Base-by-base conservation (phyloP, 257 asterid species). In the Solanum sitiens region DNA sequence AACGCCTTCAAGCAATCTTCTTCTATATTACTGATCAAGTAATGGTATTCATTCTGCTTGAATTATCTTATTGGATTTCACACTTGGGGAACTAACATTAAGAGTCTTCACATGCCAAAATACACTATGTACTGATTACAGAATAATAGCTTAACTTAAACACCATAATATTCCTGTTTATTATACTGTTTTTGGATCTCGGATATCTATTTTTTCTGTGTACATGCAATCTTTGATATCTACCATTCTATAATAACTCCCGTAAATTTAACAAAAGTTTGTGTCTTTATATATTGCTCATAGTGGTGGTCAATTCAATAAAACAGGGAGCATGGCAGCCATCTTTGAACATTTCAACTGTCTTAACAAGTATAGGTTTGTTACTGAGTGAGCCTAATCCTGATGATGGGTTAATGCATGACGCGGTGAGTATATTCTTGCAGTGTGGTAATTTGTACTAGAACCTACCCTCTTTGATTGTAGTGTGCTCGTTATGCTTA, bases 281-380 rank as follows among this genome's bases (percentile, higher is more conserved):
- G 27, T 74, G 6, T 73, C 16, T 77, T 35, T 74, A 33, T 45
- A 74, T 83, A 86, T 73, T 56, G 73, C 45, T 88, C 86, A 87
- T 84, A 80, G 27, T 80, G 40, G 85, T 80, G 27, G 67, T 50
- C 84, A 13, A 87, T 72, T 84, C 74, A 65, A 56, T 72, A 84
- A 86, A 68, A 82, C 94, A 95, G 98, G 98, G 98, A 83, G 92
- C 97, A 11, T 96, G 98, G 98, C 98, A 94, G 88, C 98, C 98
- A 86, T 95, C 98, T 89, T 91, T 95, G 93, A 95, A 95, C 88
- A 92, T 96, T 93, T 96, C 98, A 85, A 93, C 98, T 65, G 93
- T 95, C 87, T 88, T 96, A 87, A 93, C 96, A 83, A 92, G 98
- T 93, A 93, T 96, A 72, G 94, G 98, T n/a, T 92, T 94, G 87